Conservation (phyloP, 495 filamentous ascomycete species). For the Podospora australis region DNA sequence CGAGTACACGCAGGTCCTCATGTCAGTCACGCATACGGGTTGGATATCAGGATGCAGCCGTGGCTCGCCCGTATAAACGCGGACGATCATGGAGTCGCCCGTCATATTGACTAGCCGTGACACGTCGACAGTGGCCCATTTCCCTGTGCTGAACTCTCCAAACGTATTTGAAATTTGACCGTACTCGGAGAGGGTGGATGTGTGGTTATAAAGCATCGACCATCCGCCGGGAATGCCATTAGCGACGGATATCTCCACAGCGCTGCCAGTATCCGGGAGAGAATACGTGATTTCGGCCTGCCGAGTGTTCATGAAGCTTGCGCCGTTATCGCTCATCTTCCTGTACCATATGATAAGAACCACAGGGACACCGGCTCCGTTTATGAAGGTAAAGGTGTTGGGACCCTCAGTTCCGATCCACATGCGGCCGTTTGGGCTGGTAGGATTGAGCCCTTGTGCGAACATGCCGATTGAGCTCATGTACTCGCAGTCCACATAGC, state of each 20-base stretch:
- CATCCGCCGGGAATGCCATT: constrained; percentile 26
- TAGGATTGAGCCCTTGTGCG: constrained; percentile 20
- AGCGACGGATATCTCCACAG: constrained; percentile 19
- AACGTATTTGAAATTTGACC: constrained; percentile 35
- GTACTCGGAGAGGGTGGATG: constrained; percentile 20
- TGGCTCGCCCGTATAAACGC: constrained; percentile 1
- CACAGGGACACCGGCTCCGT: constrained; percentile 17
- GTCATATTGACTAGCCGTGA: constrained; percentile 34
- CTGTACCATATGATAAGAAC: constrained; percentile 22
- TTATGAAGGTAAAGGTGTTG: constrained; percentile 26
- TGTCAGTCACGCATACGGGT: constrained; percentile 15
- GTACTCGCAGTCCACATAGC: constrained; percentile 17
- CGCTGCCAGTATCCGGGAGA: constrained; percentile 10
- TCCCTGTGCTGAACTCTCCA: constrained; percentile 29
- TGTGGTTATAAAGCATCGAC: constrained; percentile 23
- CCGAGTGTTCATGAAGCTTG: constrained; percentile 23
- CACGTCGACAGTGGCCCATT: constrained; percentile 29
- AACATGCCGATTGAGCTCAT: constrained; percentile 23
- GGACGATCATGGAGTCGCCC: constrained; percentile 26
- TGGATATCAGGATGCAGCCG: background rate
- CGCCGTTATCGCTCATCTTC: constrained; percentile 9
- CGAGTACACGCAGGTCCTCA: constrained; percentile 17
- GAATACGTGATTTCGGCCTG: constrained; percentile 23
- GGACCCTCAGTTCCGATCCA: constrained; percentile 22
- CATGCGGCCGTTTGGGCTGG: constrained; percentile 11